Base-by-base conservation (phyloP, 169 alveolate genomes). In the Plasmodium knowlesi region DNA sequence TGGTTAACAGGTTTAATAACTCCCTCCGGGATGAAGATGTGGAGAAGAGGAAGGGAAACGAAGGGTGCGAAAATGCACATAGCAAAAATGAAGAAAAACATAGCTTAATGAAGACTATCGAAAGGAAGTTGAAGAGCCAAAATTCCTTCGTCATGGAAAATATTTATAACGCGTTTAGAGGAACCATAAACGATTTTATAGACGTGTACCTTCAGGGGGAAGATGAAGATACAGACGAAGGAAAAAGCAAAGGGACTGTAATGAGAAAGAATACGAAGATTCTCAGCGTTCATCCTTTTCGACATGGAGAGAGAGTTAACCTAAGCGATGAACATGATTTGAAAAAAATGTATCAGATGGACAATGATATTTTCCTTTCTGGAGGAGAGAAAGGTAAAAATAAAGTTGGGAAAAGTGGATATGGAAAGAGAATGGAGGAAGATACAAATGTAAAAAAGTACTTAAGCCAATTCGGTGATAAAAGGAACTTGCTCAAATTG, bases 161-260 rank as follows among this genome's bases (percentile, higher is more conserved):
- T 5, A 85, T 85, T 30, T 78, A 74, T 53, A 50, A 74, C 82
- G 54, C 78, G 22, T 74, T 85, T 85, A 74, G 67, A 76, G 85
- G 93, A 19, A 73, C 93, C 41, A 70, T 85, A 39, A 50, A 74
- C 54, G 93, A 85, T 34, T 85, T 85, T 70, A 85, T 73, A 30
- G 85, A 83, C 53, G 88, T 82, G 46, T 86, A 72, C 70, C 4
- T 76, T 10, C 76, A 85, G 30, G 61, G 78, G 43, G 82, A 43
- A 41, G 41, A 34, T 25, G 81, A 22, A 43, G 78, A 84, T 16
- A 46, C 22, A 8, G 90, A 32, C 5, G 43, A 5, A 16, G 76
- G 81, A 28, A 46, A 61, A 53, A 71, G 43, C 70, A 85, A 79
- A 71, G 12, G 78, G 46, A 32, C 57, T 85, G 93, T 54, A 22